Evolutionary conservation across 768 basidiomycete genomes (phyloP), one percentile per base, ranked within the genome.

Genomic region (Erythrobasidium yunnanense): DNA sequence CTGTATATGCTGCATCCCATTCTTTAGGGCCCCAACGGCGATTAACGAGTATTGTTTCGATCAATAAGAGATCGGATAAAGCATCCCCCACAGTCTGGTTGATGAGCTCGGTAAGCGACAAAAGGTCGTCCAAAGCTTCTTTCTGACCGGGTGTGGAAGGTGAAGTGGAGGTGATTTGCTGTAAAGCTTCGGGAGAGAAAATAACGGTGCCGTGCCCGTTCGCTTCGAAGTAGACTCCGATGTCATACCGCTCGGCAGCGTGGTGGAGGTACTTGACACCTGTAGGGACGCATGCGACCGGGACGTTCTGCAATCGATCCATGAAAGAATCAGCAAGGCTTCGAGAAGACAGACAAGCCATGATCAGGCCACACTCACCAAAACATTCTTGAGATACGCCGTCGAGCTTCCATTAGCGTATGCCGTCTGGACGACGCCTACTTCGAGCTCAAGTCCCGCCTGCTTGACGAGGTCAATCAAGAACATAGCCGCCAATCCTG

Each of bases 211-310:
- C 95, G 72, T 99, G 95, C 1, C 95, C 95, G 75, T 99, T 99
- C 33, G 95, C 95, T 76, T 99, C 95, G 73, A 99, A 99, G 78
- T 99, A 99, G 49, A 99, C 89, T n/a, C 95, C 95, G 62, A 99
- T 82, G 74, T 90, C 83, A 77, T 86, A 97, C 72, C 85, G 83
- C 72, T 92, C 89, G 11, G 95, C 95, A 17, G 92, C 95, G 74
- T 96, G 92, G 75, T 99, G 95, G 52, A 97, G 83, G 75, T 97
- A 88, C 77, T 99, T 99, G 67, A 99, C 95, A 27, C 95, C 95
- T 17, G 95, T 99, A 1, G 90, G 80, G 5, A 93, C 91, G 74
- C 95, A 99, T 73, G 85, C 86, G 23, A 97, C 90, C 38, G 95
- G 92, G 33, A 97, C 82, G 55, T 88, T 85, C 90, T 95, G 72